phyloP scores from a whole-genome alignment of 371 early-diverging fungal species.

The Actinomortierella wolfii region DNA sequence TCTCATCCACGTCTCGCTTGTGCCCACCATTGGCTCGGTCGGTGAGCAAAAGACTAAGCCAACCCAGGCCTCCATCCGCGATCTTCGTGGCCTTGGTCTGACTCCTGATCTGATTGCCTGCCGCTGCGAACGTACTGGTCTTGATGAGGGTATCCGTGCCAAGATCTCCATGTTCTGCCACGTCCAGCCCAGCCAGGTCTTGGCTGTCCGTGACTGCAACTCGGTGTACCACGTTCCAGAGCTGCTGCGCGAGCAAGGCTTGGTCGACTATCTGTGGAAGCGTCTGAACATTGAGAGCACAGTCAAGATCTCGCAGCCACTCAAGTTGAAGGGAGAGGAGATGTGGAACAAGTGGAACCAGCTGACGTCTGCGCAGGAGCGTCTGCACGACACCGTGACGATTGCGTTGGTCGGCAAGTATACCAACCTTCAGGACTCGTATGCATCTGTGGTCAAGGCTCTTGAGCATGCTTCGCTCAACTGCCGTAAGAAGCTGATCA shows the following conservation, averaged over 20 bases:
- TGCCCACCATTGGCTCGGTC: slow-evolving; percentile 96
- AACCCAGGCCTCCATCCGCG: slow-evolving; percentile 95
- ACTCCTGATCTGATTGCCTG: slow-evolving; percentile 98
- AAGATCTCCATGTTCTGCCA: slow-evolving; percentile 99
- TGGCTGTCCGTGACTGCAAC: slow-evolving; percentile 95
- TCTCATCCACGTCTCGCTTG: slow-evolving; percentile 96
- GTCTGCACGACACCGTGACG: slow-evolving; percentile 82
- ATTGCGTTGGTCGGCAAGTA: slow-evolving; percentile 98
- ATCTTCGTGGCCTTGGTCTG: slow-evolving; percentile 94
- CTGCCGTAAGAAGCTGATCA: slow-evolving; percentile 79
- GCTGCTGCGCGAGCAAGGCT: slow-evolving; percentile 84
- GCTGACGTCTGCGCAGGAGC: slow-evolving; percentile 76
- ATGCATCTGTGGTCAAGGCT: slow-evolving; percentile 96
- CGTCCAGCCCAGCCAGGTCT: slow-evolving; percentile 86
- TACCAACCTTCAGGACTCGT: slow-evolving; percentile 94
- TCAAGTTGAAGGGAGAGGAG: slow-evolving; percentile 60
- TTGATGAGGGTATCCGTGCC: slow-evolving; percentile 80
- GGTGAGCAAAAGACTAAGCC: slow-evolving; percentile 99
- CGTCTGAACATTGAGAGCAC: slow-evolving; percentile 74
- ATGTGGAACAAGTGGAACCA: slow-evolving; percentile 86
- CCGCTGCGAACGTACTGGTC: slow-evolving; percentile 76
- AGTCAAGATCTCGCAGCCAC: slow-evolving; percentile 56
- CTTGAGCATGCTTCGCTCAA: slow-evolving; percentile 92
- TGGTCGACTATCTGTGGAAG: slow-evolving; percentile 81
- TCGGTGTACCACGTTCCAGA: slow-evolving; percentile 97